phyloP scores from a whole-genome alignment of 208 protist genomes.

The Leishmania arabica region DNA sequence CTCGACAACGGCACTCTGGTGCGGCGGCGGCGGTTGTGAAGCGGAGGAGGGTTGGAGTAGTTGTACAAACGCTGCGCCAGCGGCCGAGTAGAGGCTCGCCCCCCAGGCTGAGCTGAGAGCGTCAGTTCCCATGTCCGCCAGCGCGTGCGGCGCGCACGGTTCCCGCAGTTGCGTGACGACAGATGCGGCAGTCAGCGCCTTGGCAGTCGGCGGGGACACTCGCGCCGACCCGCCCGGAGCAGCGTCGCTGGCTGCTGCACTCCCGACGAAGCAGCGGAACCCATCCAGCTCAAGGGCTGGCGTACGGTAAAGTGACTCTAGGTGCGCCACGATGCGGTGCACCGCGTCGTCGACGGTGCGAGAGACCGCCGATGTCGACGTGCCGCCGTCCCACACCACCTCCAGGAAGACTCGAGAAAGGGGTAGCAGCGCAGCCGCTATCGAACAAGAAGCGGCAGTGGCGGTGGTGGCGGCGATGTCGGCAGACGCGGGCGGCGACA shows the following conservation, averaged over 20 bases:
- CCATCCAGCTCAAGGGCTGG: conserved; percentile 16
- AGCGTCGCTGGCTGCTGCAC: background rate
- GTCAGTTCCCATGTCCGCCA: conserved; percentile 5
- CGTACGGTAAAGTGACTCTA: conserved; percentile 13
- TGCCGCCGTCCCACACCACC: conserved; percentile 10
- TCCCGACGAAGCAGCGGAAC: conserved; percentile 14
- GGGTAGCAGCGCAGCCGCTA: conserved; percentile 5
- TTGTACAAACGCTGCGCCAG: conserved; percentile 12
- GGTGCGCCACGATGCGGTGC: conserved; percentile 5
- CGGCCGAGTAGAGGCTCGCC: conserved; percentile 15
- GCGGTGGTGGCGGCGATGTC: background rate
- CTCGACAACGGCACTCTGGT: background rate
- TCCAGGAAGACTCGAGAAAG: conserved; percentile 24
- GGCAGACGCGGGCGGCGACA: background rate
- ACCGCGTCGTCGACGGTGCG: background rate
- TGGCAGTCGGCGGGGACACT: background rate
- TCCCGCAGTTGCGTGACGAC: conserved; percentile 5
- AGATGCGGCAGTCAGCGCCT: background rate
- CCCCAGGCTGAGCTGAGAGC: conserved; percentile 11
- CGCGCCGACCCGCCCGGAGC: background rate
- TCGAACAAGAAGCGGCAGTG: background rate
- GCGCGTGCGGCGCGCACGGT: conserved; percentile 16
- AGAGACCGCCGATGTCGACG: background rate
- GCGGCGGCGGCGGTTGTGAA: background rate
- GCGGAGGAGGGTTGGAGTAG: background rate